A percentile compares a stretch with the other conserved stretches of the same genome.
phyloP scores from a whole-genome alignment of 2,329 filamentous ascomycete species.

The Phaeosphaeria sp. region DNA sequence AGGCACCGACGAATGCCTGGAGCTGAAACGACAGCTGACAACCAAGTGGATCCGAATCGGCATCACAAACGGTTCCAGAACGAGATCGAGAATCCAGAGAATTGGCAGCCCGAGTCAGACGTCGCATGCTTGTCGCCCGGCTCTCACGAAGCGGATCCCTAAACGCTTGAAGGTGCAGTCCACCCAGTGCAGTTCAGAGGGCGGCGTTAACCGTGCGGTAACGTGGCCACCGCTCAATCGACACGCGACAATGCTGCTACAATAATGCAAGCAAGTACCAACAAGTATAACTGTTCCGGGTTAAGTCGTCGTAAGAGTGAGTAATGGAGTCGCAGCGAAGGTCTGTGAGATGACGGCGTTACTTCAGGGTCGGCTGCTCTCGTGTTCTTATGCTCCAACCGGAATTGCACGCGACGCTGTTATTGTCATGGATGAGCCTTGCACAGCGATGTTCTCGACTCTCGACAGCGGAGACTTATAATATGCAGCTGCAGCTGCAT shows the following conservation, averaged over 20 bases:
- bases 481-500: constrained; percentile 17
- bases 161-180: constrained; percentile 8
- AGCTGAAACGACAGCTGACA: constrained; percentile 29
- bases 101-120: constrained; percentile 13
- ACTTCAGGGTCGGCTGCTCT: constrained; percentile 8
- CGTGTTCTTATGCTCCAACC: constrained; percentile 22
- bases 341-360: constrained; percentile 2
- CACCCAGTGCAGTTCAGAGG: not conserved
- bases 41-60: constrained; percentile 21
- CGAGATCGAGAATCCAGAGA: constrained; percentile 8
- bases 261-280: constrained; percentile 13
- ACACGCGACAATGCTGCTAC: constrained; percentile 6
- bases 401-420: constrained; percentile 9
- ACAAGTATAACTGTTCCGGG: not conserved
- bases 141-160: constrained; percentile 7
- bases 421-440: constrained; percentile 17
- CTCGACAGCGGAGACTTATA: constrained; percentile 10
- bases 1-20: constrained; percentile 7
- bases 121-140: constrained; percentile 27
- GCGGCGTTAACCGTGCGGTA: constrained; percentile 9
- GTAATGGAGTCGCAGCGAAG: constrained; percentile 10
- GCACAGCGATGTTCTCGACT: constrained; percentile 23
- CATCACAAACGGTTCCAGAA: constrained; percentile 25
- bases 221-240: constrained; percentile 40
- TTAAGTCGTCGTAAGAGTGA: constrained; percentile 12